Evolutionary conservation across 1,284 basidiomycete species (phyloP).

Genomic region (Meira miltonrushii): DNA sequence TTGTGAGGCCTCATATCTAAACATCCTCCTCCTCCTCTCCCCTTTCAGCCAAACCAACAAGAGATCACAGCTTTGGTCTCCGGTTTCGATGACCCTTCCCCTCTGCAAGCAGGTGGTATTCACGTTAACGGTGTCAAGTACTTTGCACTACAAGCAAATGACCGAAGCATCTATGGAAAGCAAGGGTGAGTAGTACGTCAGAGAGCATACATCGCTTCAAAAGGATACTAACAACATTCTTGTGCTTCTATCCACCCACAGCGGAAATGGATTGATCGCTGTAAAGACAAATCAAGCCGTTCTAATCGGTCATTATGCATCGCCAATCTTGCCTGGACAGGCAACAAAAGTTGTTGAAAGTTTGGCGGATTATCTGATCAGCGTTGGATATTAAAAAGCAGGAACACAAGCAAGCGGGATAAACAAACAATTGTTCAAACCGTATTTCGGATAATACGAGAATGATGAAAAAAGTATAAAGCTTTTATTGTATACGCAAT

Average conservation of each 20-base stretch:
- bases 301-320: constrained; percentile 71
- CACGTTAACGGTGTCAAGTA: constrained; percentile 72
- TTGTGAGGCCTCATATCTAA: neutral
- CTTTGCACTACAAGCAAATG: constrained; percentile 65
- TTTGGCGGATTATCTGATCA: constrained; percentile 46
- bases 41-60: constrained; percentile 63
- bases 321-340: constrained; percentile 65
- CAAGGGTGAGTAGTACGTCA: constrained; percentile 62
- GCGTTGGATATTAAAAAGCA: constrained; percentile 34
- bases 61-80: constrained; percentile 69
- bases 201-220: neutral
- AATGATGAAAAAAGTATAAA: too few relatives aligned
- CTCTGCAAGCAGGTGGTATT: constrained; percentile 61
- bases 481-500: too few relatives aligned
- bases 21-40: constrained; percentile 1
- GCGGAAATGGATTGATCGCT: constrained; percentile 66
- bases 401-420: too few relatives aligned
- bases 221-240: neutral
- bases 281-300: constrained; percentile 85
- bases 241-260: constrained; percentile 57
- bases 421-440: too few relatives aligned
- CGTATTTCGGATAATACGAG: too few relatives aligned
- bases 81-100: constrained; percentile 59
- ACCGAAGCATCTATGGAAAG: constrained; percentile 71
- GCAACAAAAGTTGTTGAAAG: constrained; percentile 67